Conservation (phyloP, 805 yeast species). For the Priceomyces castillae region DNA sequence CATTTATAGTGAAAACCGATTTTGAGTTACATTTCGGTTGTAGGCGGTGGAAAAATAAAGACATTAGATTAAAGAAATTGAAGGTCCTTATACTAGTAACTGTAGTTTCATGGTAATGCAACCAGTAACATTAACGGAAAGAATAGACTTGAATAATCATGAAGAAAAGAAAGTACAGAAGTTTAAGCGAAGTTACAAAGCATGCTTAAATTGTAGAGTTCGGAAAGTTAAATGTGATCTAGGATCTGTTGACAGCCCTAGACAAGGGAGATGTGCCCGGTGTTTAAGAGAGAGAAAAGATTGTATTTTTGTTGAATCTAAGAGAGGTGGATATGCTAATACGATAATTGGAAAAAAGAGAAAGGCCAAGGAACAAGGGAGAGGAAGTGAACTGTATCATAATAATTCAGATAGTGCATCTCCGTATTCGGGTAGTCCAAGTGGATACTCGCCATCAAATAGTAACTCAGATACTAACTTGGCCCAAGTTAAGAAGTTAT, state of each 20-base stretch:
- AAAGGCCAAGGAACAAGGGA: slow-evolving; percentile 37
- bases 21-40: neutral
- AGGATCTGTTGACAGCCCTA: slow-evolving; percentile 70
- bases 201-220: slow-evolving; percentile 81
- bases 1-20: neutral
- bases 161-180: slow-evolving; percentile 11
- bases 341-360: slow-evolving; percentile 49
- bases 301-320: slow-evolving; percentile 60
- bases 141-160: too few species aligned
- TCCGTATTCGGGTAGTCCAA: neutral
- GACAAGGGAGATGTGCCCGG: slow-evolving; percentile 79
- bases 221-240: slow-evolving; percentile 85
- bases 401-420: neutral
- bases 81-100: too few species aligned
- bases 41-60: neutral
- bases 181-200: slow-evolving; percentile 69
- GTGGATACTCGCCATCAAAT: neutral
- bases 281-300: slow-evolving; percentile 80
- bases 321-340: slow-evolving; percentile 28
- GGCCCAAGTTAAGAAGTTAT: neutral
- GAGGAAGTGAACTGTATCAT: neutral
- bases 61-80: too few species aligned
- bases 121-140: too few species aligned
- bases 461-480: neutral
- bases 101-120: too few species aligned